Conservation (phyloP, 306 rosid genomes). For the Cicer arietinum region DNA sequence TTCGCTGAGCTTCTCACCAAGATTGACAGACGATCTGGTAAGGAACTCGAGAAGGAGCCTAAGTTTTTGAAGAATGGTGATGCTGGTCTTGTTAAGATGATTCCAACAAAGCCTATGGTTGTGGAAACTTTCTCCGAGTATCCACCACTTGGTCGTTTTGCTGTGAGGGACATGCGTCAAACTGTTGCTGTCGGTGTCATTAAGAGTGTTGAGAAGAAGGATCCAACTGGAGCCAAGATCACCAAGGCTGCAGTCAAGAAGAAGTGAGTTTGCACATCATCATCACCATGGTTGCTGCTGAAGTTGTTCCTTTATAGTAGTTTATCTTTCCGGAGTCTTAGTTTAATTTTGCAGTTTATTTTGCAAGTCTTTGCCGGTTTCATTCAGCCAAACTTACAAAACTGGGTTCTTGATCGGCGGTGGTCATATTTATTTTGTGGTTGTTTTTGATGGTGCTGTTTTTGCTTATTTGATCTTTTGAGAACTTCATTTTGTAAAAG, state of each 20-base stretch:
- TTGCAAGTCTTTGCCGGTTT: neutral
- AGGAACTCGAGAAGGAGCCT: conserved; percentile 57
- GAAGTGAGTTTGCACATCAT: conserved; percentile 15
- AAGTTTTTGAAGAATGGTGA: conserved; percentile 57
- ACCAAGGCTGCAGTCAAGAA: conserved; percentile 56
- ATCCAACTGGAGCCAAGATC: conserved; percentile 50
- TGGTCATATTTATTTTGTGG: neutral
- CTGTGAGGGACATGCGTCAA: conserved; percentile 66
- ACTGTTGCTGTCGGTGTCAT: conserved; percentile 51
- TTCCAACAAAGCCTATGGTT: conserved; percentile 57
- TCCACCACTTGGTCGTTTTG: conserved; percentile 68
- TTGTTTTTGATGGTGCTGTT: conserved; percentile 1
- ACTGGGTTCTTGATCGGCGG: conserved; percentile 8
- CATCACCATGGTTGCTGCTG: neutral
- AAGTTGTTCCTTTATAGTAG: neutral
- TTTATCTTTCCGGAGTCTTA: neutral
- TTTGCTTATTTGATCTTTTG: neutral
- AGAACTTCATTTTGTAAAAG: neutral
- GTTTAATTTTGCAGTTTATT: neutral
- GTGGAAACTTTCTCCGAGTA: conserved; percentile 50
- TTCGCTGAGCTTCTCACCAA: conserved; percentile 56
- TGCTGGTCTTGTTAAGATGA: conserved; percentile 51
- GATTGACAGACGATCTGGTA: conserved; percentile 62
- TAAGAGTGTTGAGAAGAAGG: conserved; percentile 54
- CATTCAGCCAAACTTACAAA: neutral